Percentiles rank a stretch among this genome's conserved stretches.
phyloP scores from a whole-genome alignment of 768 basidiomycete species.

The Lactarius trivialis region DNA sequence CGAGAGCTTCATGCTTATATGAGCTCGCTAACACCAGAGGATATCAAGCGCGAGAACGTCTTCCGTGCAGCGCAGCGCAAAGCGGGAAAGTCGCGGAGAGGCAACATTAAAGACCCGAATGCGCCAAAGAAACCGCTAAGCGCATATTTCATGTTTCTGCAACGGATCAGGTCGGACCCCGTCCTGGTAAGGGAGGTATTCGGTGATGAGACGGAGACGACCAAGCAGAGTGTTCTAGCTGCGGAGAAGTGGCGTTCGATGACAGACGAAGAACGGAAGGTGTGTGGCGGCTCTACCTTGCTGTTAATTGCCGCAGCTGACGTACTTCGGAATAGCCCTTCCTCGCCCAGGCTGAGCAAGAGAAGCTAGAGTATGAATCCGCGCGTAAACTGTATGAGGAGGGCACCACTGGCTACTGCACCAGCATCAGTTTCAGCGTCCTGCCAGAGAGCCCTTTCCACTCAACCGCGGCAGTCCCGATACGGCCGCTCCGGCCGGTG shows the following conservation, averaged over 20 bases:
- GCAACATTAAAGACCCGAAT: conserved; percentile 95
- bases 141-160: conserved; percentile 93
- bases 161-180: conserved; percentile 77
- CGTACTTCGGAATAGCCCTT: conserved; percentile 55
- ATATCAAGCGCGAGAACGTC: conserved; percentile 89
- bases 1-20: conserved; percentile 79
- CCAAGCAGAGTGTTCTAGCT: conserved; percentile 89
- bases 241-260: conserved; percentile 91
- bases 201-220: conserved; percentile 87
- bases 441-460: conserved; percentile 57
- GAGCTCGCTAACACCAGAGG: conserved; percentile 83
- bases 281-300: conserved; percentile 34
- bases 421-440: conserved; percentile 80
- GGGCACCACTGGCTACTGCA: conserved; percentile 57
- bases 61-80: conserved; percentile 90
- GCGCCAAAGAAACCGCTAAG: conserved; percentile 93
- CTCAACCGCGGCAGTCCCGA: conserved; percentile 35
- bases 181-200: conserved; percentile 74
- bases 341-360: conserved; percentile 87
- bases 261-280: conserved; percentile 91
- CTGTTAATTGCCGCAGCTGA: conserved; percentile 12
- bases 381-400: conserved; percentile 85
- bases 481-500: conserved; percentile 37
- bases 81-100: conserved; percentile 86
- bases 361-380: conserved; percentile 90